Evolutionary conservation across 2,329 filamentous ascomycete genomes (phyloP), one percentile per base, ranked within the genome.

Genomic region (Microcyclosporella mali): DNA sequence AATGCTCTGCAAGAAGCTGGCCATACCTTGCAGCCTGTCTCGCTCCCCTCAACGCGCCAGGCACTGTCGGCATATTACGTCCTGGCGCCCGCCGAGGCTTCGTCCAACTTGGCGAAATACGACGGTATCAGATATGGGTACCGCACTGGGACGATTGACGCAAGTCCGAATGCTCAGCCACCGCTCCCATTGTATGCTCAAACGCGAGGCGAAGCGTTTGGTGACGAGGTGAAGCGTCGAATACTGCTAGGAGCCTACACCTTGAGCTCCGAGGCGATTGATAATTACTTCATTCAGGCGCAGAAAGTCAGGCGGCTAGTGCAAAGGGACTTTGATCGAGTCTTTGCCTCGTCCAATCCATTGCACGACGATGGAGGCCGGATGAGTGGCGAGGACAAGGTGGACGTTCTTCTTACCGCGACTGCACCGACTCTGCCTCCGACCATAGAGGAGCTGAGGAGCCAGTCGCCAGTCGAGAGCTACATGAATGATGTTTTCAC

Each of bases 401-500:
- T 97, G 1, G 92, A 98, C 62, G 82, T 95, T 31, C 71, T 98
- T 29, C 67, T 98, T 14, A 88, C 83, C 47, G 92, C 92, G 0
- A 97, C 90, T 1, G 84, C 89, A 6, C 88, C 89, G 1, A 85
- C 82, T 0, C 70, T 79, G 12, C 79, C 89, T 7, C 88, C 88
- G 0, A 70, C 65, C 6, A 61, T 92, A 6, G 68, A 73, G 3
- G 74, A 81, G 4, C 61, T 92, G 27, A 56, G 69, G 47, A 57
- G 64, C 8, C 71, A 79, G 62, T 64, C 68, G 12, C 66, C 75
- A 0, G 68, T 94, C n/a, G 81, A 90, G 54, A 76, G 77, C 1
- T 95, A 95, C 61, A 84, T 85, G 71, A 95, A 92, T 58, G 92
- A 98, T 66, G 84, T 97, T 1, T 90, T 97, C 57, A 97, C 92